phyloP scores from a whole-genome alignment of 2,329 filamentous ascomycete species.

The Hysterium pulicare region DNA sequence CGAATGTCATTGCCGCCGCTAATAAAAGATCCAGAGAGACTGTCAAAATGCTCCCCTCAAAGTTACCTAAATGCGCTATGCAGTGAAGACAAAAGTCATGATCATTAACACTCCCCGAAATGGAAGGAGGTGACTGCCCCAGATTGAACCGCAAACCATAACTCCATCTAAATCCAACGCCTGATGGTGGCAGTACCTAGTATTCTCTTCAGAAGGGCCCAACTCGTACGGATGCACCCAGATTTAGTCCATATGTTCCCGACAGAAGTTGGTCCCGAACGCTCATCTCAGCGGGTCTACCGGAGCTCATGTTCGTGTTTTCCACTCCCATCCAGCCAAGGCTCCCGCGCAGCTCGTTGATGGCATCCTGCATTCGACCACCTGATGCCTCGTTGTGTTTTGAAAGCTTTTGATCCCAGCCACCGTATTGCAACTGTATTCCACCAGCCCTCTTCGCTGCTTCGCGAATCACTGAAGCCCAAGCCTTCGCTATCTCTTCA shows the following conservation, averaged over 20 bases:
- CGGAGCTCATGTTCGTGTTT: constrained; percentile 14
- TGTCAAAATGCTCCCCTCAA: too few relatives aligned
- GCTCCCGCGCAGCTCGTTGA: constrained; percentile 70
- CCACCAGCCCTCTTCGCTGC: constrained; percentile 87
- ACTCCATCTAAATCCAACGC: too few relatives aligned
- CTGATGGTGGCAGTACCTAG: too few relatives aligned
- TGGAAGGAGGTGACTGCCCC: background rate
- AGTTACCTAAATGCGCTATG: constrained; percentile 30
- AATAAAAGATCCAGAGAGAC: too few relatives aligned
- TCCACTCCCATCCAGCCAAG: constrained; percentile 72
- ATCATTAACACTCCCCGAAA: constrained; percentile 14
- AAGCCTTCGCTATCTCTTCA: constrained; percentile 91
- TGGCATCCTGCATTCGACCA: constrained; percentile 74
- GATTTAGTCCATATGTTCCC: constrained; percentile 56
- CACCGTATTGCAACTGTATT: constrained; percentile 81
- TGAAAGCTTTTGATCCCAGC: constrained; percentile 84
- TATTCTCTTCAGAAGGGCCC: constrained; percentile 54
- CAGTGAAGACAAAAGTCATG: constrained; percentile 26
- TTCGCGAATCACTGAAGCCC: constrained; percentile 87
- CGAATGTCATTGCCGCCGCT: too few relatives aligned
- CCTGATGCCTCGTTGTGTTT: constrained; percentile 86
- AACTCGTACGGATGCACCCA: constrained; percentile 53
- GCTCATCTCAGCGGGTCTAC: constrained; percentile 28
- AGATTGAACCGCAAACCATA: too few relatives aligned
- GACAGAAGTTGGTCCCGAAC: constrained; percentile 50